These are phyloP conservation scores for Tympanopsis confertula DNA, from an alignment of 2,329 filamentous ascomycete species.

Conservation along the genomic window DNA sequence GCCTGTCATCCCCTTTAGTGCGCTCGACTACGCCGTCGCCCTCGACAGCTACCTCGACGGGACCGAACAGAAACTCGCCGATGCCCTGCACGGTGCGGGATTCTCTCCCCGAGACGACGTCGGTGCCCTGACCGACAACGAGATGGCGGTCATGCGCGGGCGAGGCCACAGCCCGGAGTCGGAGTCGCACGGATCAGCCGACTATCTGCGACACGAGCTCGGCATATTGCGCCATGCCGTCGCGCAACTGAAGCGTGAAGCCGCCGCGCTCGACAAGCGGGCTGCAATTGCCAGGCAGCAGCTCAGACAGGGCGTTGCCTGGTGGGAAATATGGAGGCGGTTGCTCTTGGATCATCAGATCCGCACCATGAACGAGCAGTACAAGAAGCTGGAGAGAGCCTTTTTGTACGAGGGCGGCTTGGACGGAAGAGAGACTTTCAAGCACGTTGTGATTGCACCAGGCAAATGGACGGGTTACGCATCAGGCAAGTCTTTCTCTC, in stretches of 20 bases:
- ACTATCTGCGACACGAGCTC: constrained; percentile 23
- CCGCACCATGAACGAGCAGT: constrained; percentile 6
- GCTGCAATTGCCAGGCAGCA: constrained; percentile 15
- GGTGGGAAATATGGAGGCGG: background rate
- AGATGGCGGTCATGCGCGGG: constrained; percentile 11
- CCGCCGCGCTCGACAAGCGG: constrained; percentile 30
- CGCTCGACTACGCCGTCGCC: constrained; percentile 49
- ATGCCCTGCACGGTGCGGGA: too few species aligned
- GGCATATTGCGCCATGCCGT: constrained; percentile 22
- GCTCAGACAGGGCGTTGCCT: background rate
- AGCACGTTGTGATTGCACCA: constrained; percentile 13
- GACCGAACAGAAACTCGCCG: constrained; percentile 35
- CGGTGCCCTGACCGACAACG: constrained; percentile 14
- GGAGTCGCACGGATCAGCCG: constrained; percentile 9
- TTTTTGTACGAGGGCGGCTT: constrained; percentile 10
- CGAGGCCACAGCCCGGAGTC: constrained; percentile 12
- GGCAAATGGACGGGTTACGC: constrained; percentile 13
- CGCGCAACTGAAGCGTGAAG: constrained; percentile 18
- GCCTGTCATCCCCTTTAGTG: constrained; percentile 51
- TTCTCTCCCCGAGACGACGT: constrained; percentile 3
- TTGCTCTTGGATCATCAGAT: background rate
- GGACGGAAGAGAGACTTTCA: constrained; percentile 9
- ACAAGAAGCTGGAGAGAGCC: constrained; percentile 9
- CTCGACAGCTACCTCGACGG: constrained; percentile 38
- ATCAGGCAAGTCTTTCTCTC: constrained; percentile 6